Evolutionary conservation across 305 asterid species (phyloP), one percentile per base, ranked within the genome.

Genomic region (Fraxinus sp.): DNA sequence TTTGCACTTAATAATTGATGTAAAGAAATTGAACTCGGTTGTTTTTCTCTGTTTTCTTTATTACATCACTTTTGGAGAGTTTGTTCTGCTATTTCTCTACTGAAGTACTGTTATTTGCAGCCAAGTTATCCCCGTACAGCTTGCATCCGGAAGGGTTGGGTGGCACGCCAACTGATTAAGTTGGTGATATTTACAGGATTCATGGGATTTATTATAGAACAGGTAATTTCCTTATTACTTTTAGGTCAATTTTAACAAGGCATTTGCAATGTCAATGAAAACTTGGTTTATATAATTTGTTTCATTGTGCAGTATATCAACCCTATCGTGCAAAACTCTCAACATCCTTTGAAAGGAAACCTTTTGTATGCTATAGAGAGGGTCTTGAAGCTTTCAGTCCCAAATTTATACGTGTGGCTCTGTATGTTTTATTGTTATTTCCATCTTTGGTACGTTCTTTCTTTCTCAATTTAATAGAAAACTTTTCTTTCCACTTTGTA

Each of bases 321-420:
- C 83, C 99, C 99, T 46, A 93, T 97, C 77, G 98, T 97, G 86
- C 89, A 85, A 84, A 93, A 93, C 81, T 97, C 99, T 79, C 97
- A 92, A 82, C 99, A 97, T 90, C 99, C 99, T 57, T 83, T 97
- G 91, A 91, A 95, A 89, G 99, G 96, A 80, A 83, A 95, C 86
- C 88, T 95, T 86, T 88, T 97, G 80, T 91, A 95, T 78, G 98
- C 97, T 78, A 73, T 92, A 59, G 99, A 97, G 93, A 92, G 98
- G 92, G 91, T 97, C 84, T 88, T 97, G 93, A 97, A 93, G 96
- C 99, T 97, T 81, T 97, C 99, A n/a, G 92, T 97, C 84, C 99
- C 98, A 76, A 97, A 90, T 86, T 87, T 97, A 91, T 97, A 97
- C 28, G 98, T 97, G 85, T 97, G 99, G 99, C 97, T 95, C 85